A percentile compares a stretch with the other conserved stretches of the same genome.
These are phyloP conservation scores for Neurospora sp. DNA, from an alignment of 495 filamentous ascomycete genomes.

Conservation along the genomic window DNA sequence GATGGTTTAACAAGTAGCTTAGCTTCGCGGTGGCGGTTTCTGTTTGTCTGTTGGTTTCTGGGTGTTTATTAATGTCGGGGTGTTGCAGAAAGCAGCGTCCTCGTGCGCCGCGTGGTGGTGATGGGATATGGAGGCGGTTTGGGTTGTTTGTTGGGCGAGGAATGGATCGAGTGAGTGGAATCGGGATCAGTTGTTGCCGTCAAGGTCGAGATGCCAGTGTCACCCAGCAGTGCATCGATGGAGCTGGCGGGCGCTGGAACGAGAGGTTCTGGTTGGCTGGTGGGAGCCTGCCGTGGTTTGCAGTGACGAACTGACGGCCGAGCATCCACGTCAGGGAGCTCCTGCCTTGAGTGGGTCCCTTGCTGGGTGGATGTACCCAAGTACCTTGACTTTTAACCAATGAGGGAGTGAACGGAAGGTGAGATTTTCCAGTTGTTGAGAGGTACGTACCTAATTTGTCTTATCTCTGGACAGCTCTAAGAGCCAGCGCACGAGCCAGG, in stretches of 20 bases:
- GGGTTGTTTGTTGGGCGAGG: neutral
- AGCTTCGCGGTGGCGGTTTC: neutral
- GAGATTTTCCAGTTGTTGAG: neutral
- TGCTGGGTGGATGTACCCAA: neutral
- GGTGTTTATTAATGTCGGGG: neutral
- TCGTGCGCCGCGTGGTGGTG: neutral
- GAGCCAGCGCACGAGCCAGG: neutral
- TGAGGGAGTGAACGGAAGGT: neutral
- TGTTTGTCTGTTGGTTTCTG: neutral
- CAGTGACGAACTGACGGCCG: neutral
- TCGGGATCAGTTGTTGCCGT: neutral
- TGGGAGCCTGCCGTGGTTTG: neutral
- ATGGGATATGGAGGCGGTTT: neutral
- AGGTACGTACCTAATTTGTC: neutral
- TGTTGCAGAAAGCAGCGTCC: neutral
- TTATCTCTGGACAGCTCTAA: neutral
- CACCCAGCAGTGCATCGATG: neutral
- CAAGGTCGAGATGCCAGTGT: neutral
- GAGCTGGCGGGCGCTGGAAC: slow-evolving; percentile 1
- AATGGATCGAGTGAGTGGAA: slow-evolving; percentile 3
- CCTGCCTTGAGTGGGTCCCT: slow-evolving; percentile 19
- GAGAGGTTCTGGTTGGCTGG: neutral
- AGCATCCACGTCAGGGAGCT: slow-evolving; percentile 27
- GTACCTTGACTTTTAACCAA: neutral
- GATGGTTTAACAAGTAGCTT: slow-evolving; percentile 1